Percentiles rank a stretch among this genome's conserved stretches.
phyloP scores from a whole-genome alignment of 2,329 filamentous ascomycete genomes.

The Colletotrichum musicola region DNA sequence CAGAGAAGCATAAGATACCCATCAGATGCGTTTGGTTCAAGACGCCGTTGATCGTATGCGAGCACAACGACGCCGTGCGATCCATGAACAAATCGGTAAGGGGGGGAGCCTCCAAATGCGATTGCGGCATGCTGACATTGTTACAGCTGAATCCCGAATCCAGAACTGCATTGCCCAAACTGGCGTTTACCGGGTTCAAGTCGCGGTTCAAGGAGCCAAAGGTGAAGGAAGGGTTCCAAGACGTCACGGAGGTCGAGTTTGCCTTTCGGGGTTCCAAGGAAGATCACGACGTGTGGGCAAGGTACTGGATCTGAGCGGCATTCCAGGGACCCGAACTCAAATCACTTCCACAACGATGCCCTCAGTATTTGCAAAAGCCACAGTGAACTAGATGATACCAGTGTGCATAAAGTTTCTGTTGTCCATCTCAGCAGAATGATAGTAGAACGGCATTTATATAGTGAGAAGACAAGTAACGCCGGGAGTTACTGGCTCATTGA shows the following conservation, averaged over 20 bases:
- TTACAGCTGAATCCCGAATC: constrained; percentile 84
- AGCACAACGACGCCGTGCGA: constrained; percentile 90
- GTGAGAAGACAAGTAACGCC: too few relatives aligned
- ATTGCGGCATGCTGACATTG: background rate
- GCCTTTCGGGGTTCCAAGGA: constrained; percentile 77
- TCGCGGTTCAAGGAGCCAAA: constrained; percentile 80
- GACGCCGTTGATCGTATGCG: constrained; percentile 74
- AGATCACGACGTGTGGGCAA: constrained; percentile 78
- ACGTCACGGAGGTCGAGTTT: constrained; percentile 83
- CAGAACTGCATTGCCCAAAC: constrained; percentile 77
- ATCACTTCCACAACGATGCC: too few relatives aligned
- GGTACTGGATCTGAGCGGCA: constrained; percentile 77
- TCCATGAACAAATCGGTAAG: constrained; percentile 68
- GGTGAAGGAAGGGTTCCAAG: constrained; percentile 83
- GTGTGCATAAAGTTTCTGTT: too few relatives aligned
- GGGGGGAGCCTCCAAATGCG: background rate
- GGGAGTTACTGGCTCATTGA: too few relatives aligned
- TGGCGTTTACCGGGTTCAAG: constrained; percentile 84
- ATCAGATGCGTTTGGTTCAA: constrained; percentile 91
- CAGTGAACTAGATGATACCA: too few relatives aligned
- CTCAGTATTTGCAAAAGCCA: too few relatives aligned
- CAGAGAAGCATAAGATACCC: constrained; percentile 76
- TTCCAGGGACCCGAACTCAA: too few relatives aligned
- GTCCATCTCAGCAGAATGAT: too few relatives aligned
- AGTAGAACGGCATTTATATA: too few relatives aligned